These are phyloP conservation scores for Dillenia turbinata DNA, from an alignment of 164 flowering plant genomes.

Conservation along the genomic window DNA sequence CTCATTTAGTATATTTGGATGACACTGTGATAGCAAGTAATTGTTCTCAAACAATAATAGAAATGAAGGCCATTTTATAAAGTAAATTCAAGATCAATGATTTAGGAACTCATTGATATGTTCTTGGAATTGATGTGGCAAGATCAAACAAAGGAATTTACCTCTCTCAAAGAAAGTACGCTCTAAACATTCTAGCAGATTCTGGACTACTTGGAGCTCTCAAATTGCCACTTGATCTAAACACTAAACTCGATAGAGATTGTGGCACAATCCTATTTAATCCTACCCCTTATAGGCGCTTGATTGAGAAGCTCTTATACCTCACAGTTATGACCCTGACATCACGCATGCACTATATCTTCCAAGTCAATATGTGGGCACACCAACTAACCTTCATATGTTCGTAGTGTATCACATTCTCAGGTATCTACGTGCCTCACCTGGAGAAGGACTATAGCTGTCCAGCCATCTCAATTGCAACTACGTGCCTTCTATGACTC, in stretches of 20 bases:
- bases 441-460: neutral
- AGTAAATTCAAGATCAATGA: neutral
- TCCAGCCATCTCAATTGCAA: too few relatives aligned
- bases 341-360: neutral
- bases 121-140: conserved; percentile 10
- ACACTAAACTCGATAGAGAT: neutral
- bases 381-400: neutral
- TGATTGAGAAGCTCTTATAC: conserved; percentile 2
- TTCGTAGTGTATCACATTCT: neutral
- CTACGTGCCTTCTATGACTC: too few relatives aligned
- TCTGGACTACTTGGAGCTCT: neutral
- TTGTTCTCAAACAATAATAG: too few relatives aligned
- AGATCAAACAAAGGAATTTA: neutral
- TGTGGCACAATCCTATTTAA: neutral
- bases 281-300: neutral
- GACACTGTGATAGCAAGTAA: too few relatives aligned
- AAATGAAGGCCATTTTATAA: too few relatives aligned
- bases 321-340: conserved; percentile 1
- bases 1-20: too few relatives aligned
- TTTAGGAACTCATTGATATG: conserved; percentile 2
- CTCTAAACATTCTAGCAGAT: neutral
- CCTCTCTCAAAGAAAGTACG: conserved; percentile 3
- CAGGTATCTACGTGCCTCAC: neutral
- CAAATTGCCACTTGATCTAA: conserved; percentile 1
- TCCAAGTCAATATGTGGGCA: neutral